Evolutionary conservation across 2,329 filamentous ascomycete genomes (phyloP), one percentile per base, ranked within the genome.

Genomic region (Trichothecium roseum): DNA sequence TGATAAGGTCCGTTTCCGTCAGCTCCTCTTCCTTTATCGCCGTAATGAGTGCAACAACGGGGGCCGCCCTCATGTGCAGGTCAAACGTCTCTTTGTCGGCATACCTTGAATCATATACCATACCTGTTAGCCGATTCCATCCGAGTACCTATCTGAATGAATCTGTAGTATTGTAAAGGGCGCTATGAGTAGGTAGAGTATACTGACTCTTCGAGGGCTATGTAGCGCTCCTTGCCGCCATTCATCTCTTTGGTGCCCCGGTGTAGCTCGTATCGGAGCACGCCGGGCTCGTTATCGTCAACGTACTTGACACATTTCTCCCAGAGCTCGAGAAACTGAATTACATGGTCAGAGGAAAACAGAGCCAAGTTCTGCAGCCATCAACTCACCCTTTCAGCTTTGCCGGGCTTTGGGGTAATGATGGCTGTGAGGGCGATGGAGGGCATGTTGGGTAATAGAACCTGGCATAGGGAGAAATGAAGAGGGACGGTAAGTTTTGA

Each of bases 331-430:
- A 51, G 37, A 31, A 48, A 44, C 47, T 51, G 31, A 24, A 33
- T 16, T 28, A 26, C 34, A 16, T 22, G n/a, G n/a, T n/a, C n/a
- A n/a, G n/a, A n/a, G n/a, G n/a, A n/a, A n/a, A n/a, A n/a, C n/a
- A n/a, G n/a, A n/a, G n/a, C n/a, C n/a, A n/a, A n/a, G n/a, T n/a
- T n/a, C n/a, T n/a, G n/a, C n/a, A n/a, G n/a, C n/a, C n/a, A n/a
- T n/a, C 10, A 31, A 35, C 44, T 38, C 39, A 45, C 45, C 16
- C 43, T 39, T 26, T 43, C 29, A n/a, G 36, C 35, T 37, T 50
- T 50, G 28, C 46, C 49, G 10, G 50, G 41, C 35, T 50, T 50
- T 16, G 47, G 45, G n/a, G 45, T 52, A 32, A 53, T 40, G 40
- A 48, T 37, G 15, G 43, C 50, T 18, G 48, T 49, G 28, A 50